Conservation (phyloP, 1,139 yeast genomes). For the Saccharomyces pastorianus region DNA sequence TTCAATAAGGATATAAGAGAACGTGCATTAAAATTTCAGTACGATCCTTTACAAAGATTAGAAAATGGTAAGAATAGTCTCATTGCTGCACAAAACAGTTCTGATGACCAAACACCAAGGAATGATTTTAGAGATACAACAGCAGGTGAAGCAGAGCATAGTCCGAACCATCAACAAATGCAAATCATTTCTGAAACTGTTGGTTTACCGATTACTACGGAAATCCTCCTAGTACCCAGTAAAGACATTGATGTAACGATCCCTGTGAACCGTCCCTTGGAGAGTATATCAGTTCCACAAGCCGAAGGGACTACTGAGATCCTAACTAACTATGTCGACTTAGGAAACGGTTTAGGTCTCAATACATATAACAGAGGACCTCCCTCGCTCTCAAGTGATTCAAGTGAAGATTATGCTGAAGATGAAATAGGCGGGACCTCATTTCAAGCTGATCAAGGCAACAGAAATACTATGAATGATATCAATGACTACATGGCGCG, state of each 20-base stretch:
- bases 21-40: background rate
- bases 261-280: background rate
- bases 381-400: constrained; percentile 26
- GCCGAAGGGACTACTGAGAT: background rate
- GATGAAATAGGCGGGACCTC: constrained; percentile 7
- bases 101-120: constrained; percentile 1
- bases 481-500: constrained; percentile 27
- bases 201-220: background rate
- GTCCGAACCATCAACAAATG: background rate
- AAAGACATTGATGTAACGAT: background rate
- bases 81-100: background rate
- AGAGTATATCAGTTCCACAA: background rate
- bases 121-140: constrained; percentile 1
- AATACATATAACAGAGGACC: constrained; percentile 29
- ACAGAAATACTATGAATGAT: constrained; percentile 13
- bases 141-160: background rate
- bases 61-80: background rate
- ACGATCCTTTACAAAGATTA: constrained; percentile 1
- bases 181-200: background rate
- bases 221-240: background rate
- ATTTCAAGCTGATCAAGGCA: constrained; percentile 6
- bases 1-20: constrained; percentile 26
- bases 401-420: constrained; percentile 17
- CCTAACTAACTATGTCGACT: constrained; percentile 18
- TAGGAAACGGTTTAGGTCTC: constrained; percentile 30